Conservation (phyloP, 1,284 basidiomycete genomes). For the Tilletiopsis washingtonensis region DNA sequence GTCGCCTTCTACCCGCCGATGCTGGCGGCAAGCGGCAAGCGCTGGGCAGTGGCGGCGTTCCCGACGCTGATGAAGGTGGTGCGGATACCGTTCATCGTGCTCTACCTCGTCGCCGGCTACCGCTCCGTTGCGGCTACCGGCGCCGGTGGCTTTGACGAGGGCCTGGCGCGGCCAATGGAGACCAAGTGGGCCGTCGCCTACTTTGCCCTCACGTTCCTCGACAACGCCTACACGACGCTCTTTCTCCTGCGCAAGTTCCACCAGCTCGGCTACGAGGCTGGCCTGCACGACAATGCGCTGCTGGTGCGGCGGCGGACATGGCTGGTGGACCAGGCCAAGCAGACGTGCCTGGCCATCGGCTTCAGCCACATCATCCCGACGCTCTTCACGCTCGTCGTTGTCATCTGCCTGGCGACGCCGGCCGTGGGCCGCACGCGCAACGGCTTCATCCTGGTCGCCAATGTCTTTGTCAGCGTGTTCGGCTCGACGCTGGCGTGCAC, state of each 20-base stretch:
- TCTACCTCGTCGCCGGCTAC: conserved; percentile 11
- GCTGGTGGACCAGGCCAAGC: conserved; percentile 11
- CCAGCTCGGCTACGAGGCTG: conserved; percentile 11
- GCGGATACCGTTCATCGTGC: conserved; percentile 16
- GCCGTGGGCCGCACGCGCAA: conserved; percentile 11
- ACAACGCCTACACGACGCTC: conserved; percentile 18
- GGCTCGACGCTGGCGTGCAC: conserved; percentile 22
- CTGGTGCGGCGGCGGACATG: conserved; percentile 12
- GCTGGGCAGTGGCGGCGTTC: conserved; percentile 16
- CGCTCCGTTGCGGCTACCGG: conserved; percentile 4
- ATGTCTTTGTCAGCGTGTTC: conserved; percentile 25
- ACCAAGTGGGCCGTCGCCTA: conserved; percentile 16
- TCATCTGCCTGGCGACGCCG: conserved; percentile 11
- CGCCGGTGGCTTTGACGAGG: conserved; percentile 7
- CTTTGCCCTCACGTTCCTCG: conserved; percentile 21
- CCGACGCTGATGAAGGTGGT: conserved; percentile 20
- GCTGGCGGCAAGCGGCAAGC: conserved; percentile 15
- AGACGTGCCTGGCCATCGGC: conserved; percentile 18
- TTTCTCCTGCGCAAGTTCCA: conserved; percentile 22
- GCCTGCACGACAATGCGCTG: conserved; percentile 16
- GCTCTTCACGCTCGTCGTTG: conserved; percentile 16
- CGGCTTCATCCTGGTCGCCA: conserved; percentile 30
- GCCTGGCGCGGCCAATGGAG: conserved; percentile 11
- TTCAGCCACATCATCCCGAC: conserved; percentile 23
- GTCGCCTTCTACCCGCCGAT: conserved; percentile 25